Evolutionary conservation across 2,329 filamentous ascomycete genomes (phyloP), one percentile per base, ranked within the genome.

Genomic region (Sclerotinia sclerotiorum): DNA sequence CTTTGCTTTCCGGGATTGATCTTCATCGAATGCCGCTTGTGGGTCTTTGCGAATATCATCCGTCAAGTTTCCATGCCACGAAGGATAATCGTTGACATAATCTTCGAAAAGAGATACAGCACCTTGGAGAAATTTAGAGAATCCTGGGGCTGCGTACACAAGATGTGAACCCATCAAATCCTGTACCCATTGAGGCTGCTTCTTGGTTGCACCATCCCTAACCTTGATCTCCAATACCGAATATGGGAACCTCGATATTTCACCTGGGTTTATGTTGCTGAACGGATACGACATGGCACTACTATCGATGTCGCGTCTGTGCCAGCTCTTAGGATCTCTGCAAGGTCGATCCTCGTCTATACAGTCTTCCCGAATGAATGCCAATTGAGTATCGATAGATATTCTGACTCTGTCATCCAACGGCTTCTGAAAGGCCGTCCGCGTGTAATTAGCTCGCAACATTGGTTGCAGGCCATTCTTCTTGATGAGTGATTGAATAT

Each of bases 51-150:
- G 90, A 77, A 99, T 99, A 77, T 99, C 95, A 44, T 87, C 92
- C 77, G 97, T 94, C 55, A 98, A 84, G 71, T 97, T 91, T 75
- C 90, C 90, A 46, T 98, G 86, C 95, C 95, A 99, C 82, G 98
- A 97, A 19, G 95, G 95, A 76, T 98, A 88, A 71, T 88, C 94
- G 81, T 98, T 98, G 79, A 99, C 94, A 76, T 97, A 88, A 79
- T 99, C 93, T 76, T 98, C 95, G 74, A 98, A 98, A 2, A 99
- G 84, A 51, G 90, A 89, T 10, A 94, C 94, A 5, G 96, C 89
- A 70, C 95, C 95, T 75, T 99, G 94, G 2, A 97, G 91, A 74
- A 98, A 99, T 79, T 99, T 99, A 75, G 93, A 97, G 81, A 99
- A 99, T 63, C 91, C 88, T 1, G 94, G 92, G 0, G 91, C 89